Conservation (phyloP, 2,329 filamentous ascomycete species). For the Ophiostoma perfectum region DNA sequence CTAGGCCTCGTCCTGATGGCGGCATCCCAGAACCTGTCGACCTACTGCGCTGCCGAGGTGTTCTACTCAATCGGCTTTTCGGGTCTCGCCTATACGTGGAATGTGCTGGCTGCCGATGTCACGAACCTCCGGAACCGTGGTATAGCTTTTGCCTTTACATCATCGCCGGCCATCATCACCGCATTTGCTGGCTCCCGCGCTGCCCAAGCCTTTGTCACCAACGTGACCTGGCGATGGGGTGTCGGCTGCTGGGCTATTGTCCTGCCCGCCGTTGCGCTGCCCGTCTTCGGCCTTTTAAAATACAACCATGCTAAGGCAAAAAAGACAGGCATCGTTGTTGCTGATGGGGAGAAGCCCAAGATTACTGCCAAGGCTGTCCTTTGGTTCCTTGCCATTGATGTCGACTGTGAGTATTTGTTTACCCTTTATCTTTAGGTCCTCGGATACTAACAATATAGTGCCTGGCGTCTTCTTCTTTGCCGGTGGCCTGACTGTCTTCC, state of each 20-base stretch:
- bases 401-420: neutral
- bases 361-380: neutral
- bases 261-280: constrained; percentile 50
- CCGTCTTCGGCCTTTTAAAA: constrained; percentile 49
- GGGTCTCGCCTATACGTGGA: constrained; percentile 39
- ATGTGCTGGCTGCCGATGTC: constrained; percentile 55
- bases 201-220: constrained; percentile 43
- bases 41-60: constrained; percentile 47
- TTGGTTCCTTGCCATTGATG: neutral
- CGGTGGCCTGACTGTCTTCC: constrained; percentile 33
- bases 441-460: neutral
- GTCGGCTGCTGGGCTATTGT: constrained; percentile 58
- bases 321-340: neutral
- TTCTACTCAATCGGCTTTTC: constrained; percentile 59
- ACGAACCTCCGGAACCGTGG: constrained; percentile 58
- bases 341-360: neutral
- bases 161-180: constrained; percentile 58
- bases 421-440: neutral
- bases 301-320: neutral
- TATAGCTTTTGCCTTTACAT: constrained; percentile 55
- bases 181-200: constrained; percentile 35
- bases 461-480: neutral
- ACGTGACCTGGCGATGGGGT: constrained; percentile 56
- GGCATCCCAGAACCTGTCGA: constrained; percentile 41
- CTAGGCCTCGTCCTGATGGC: constrained; percentile 44